Conservation (phyloP, 805 yeast species). For the Ogataea pignaliae region DNA sequence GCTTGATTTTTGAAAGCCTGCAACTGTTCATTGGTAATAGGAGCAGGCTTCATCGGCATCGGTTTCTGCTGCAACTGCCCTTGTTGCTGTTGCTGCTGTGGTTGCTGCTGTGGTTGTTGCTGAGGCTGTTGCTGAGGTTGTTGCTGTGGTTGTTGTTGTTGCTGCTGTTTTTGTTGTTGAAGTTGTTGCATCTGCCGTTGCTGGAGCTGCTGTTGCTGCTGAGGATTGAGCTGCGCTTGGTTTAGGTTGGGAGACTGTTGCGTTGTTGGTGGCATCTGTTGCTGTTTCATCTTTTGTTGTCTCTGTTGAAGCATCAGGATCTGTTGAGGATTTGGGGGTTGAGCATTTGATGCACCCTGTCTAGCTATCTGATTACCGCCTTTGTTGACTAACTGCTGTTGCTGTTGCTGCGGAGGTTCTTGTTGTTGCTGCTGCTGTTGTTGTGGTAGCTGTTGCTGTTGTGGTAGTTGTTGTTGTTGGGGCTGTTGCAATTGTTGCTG, state of each 20-base stretch:
- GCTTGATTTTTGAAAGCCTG: slow-evolving; percentile 33
- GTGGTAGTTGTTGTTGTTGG: slow-evolving; percentile 5
- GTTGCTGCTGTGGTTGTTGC: slow-evolving; percentile 8
- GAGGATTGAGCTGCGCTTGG: background rate
- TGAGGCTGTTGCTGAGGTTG: slow-evolving; percentile 12
- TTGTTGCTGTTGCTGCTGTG: slow-evolving; percentile 7
- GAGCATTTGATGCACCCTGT: slow-evolving; percentile 4
- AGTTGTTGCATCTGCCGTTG: slow-evolving; percentile 3
- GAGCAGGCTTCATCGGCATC: slow-evolving; percentile 4
- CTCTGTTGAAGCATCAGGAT: slow-evolving; percentile 30
- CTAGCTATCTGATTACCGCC: slow-evolving; percentile 4
- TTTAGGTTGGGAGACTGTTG: slow-evolving; percentile 5
- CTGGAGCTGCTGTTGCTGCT: slow-evolving; percentile 2
- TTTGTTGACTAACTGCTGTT: no score
- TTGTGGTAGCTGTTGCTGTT: slow-evolving; percentile 2
- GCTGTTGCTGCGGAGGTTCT: background rate
- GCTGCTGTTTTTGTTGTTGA: slow-evolving; percentile 1
- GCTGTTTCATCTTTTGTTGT: slow-evolving; percentile 27
- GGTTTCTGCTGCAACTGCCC: slow-evolving; percentile 7
- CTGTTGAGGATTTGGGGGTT: slow-evolving; percentile 29
- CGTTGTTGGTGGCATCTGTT: slow-evolving; percentile 16
- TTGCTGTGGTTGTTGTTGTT: slow-evolving; percentile 17
- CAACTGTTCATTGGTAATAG: slow-evolving; percentile 21
- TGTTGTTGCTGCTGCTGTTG: slow-evolving; percentile 16
- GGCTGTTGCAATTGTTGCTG: slow-evolving; percentile 1